Percentiles rank a stretch among this genome's conserved stretches.
phyloP scores from a whole-genome alignment of 139 green algal genomes.

The Tetraselmis chui region DNA sequence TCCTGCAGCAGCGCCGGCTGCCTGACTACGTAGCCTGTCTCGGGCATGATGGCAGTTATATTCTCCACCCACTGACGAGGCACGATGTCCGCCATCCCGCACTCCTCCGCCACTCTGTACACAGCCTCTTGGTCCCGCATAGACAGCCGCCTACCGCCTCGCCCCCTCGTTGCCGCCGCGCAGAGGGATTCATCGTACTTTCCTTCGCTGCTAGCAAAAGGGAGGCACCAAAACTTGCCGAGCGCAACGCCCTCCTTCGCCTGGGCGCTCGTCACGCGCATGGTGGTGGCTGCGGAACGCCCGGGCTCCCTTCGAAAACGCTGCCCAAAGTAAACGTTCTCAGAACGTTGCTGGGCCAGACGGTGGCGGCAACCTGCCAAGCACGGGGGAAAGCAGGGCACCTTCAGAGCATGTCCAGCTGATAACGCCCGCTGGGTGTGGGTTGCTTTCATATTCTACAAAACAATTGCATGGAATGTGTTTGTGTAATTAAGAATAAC shows the following conservation, averaged over 20 bases:
- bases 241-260: background rate
- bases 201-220: background rate
- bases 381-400: background rate
- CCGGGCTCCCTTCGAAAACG: background rate
- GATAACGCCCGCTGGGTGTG: too few species aligned
- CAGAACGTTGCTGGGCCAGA: background rate
- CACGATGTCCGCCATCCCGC: background rate
- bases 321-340: background rate
- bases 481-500: too few species aligned
- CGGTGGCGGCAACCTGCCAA: background rate
- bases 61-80: background rate
- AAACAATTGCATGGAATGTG: too few species aligned
- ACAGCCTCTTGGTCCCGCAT: background rate
- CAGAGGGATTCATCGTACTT: background rate
- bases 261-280: background rate
- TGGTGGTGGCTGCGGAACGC: background rate
- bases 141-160: background rate
- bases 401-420: too few species aligned
- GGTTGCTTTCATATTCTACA: too few species aligned
- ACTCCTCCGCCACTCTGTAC: background rate
- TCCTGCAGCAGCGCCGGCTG: background rate
- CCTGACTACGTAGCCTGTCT: background rate
- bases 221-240: background rate
- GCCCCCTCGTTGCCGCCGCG: too few species aligned
- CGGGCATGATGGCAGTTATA: background rate